A percentile compares a stretch with the other conserved stretches of the same genome.
phyloP scores from a whole-genome alignment of 2,329 filamentous ascomycete genomes.

The Hymenoscyphus fructigenus region DNA sequence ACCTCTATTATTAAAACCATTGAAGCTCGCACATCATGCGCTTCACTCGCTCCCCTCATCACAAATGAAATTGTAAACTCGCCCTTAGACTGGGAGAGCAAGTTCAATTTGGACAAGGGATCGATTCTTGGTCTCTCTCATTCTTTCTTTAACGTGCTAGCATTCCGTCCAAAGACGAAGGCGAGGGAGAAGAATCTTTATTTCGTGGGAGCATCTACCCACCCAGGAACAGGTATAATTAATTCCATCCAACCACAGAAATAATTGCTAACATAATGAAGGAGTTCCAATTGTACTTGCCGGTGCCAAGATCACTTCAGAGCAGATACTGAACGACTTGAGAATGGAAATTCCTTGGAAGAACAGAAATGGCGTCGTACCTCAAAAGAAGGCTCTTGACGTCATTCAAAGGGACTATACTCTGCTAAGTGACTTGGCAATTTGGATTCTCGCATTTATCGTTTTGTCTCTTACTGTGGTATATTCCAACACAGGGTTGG shows the following conservation, averaged over 20 bases:
- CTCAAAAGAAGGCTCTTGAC: conserved; percentile 27
- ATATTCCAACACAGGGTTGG: conserved; percentile 25
- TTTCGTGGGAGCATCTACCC: conserved; percentile 73
- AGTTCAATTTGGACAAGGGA: conserved; percentile 73
- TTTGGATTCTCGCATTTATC: conserved; percentile 21
- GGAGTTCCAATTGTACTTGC: conserved; percentile 69
- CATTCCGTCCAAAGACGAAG: conserved; percentile 60
- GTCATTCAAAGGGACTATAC: conserved; percentile 19
- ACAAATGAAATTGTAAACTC: conserved; percentile 64
- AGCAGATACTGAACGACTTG: conserved; percentile 47
- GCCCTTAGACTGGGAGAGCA: conserved; percentile 61
- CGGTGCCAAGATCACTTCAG: conserved; percentile 61
- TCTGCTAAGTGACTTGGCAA: conserved; percentile 25
- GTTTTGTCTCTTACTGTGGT: conserved; percentile 18
- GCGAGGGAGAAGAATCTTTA: conserved; percentile 48
- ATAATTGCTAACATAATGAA: not conserved
- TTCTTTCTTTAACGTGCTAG: conserved; percentile 71
- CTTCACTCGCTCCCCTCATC: conserved; percentile 40
- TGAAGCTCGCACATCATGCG: conserved; percentile 56
- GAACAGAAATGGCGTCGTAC: conserved; percentile 17
- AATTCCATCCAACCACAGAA: not conserved
- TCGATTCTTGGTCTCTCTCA: conserved; percentile 72
- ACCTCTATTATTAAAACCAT: conserved; percentile 61
- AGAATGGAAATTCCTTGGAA: conserved; percentile 26
- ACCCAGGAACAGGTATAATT: conserved; percentile 65